These are phyloP conservation scores for Sarocladium strictum DNA, from an alignment of 2,329 filamentous ascomycete species.

Conservation along the genomic window DNA sequence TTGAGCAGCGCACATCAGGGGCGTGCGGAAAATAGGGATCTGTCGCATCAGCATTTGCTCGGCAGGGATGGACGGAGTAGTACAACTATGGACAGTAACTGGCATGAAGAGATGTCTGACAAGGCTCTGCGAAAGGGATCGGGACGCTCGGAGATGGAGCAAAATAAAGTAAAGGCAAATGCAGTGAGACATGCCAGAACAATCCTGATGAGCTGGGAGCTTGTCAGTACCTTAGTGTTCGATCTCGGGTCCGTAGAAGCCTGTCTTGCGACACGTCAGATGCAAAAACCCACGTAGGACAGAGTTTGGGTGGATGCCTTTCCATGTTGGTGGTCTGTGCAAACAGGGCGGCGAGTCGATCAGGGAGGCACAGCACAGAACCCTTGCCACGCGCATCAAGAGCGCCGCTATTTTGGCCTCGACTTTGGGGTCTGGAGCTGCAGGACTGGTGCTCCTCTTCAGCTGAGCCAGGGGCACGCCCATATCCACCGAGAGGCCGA, in stretches of 20 bases:
- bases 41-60: too few relatives aligned
- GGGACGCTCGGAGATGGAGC: neutral
- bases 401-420: neutral
- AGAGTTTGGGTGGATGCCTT: too few relatives aligned
- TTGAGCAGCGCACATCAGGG: too few relatives aligned
- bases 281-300: neutral
- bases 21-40: too few relatives aligned
- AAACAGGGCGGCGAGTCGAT: neutral
- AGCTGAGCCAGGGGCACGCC: neutral
- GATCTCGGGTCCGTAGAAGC: constrained; percentile 3
- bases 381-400: neutral
- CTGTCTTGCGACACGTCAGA: neutral
- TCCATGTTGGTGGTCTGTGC: neutral
- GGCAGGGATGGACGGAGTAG: too few relatives aligned
- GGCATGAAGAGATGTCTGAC: neutral
- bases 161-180: neutral
- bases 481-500: neutral
- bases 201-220: too few relatives aligned
- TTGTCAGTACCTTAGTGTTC: too few relatives aligned
- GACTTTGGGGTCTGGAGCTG: neutral
- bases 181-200: neutral
- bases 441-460: neutral
- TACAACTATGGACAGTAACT: neutral
- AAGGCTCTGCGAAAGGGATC: neutral
- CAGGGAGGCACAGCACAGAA: neutral